Conservation (phyloP, 768 basidiomycete species). For the Rickenella mellea region DNA sequence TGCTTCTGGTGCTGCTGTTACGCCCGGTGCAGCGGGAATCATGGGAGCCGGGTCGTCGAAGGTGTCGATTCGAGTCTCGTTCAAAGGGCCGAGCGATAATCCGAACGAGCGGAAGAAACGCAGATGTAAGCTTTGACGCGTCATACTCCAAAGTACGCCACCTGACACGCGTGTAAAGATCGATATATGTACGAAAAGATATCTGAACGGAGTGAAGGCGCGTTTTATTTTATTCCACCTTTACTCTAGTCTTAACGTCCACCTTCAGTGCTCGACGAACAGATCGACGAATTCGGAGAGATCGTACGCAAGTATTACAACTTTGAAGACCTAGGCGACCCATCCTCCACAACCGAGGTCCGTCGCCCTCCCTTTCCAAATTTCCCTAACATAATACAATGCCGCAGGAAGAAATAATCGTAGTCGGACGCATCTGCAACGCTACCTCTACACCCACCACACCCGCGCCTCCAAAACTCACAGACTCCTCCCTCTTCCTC, state of each 20-base stretch:
- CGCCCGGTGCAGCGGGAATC: too few species aligned
- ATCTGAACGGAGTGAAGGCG: conserved; percentile 76
- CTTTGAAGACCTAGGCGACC: conserved; percentile 72
- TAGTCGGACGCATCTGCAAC: conserved; percentile 62
- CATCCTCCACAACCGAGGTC: conserved; percentile 46
- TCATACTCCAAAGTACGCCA: not conserved
- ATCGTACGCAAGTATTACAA: conserved; percentile 62
- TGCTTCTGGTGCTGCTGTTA: too few species aligned
- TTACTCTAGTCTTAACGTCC: conserved; percentile 3
- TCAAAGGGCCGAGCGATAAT: not conserved
- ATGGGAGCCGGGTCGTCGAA: too few species aligned
- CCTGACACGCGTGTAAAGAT: conserved; percentile 30
- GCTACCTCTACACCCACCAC: conserved; percentile 15
- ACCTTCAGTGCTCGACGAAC: conserved; percentile 65
- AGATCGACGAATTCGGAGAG: conserved; percentile 81
- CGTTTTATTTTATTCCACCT: conserved; percentile 3
- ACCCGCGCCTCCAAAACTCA: conserved; percentile 51
- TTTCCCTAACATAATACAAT: conserved; percentile 1
- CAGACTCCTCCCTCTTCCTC: conserved; percentile 63
- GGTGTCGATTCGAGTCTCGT: not conserved
- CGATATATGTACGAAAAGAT: conserved; percentile 95
- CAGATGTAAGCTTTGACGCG: conserved; percentile 1
- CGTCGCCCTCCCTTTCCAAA: conserved; percentile 7
- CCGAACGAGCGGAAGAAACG: not conserved
- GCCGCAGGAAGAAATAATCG: conserved; percentile 48